These are phyloP conservation scores for Pittosporum tobira DNA, from an alignment of 129 eudicot species.

Conservation along the genomic window DNA sequence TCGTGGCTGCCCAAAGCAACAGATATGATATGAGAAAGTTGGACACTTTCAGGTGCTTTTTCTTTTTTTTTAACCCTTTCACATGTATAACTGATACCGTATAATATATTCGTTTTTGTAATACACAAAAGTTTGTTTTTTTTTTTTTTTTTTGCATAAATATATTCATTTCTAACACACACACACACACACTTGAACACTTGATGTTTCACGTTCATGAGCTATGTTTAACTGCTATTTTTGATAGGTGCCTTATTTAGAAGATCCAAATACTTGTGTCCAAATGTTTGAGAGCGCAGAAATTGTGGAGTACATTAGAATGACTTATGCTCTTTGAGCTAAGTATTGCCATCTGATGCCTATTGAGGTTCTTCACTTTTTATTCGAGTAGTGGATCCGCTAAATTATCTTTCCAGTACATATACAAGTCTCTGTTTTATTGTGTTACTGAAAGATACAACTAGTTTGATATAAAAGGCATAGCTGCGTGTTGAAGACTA, in stretches of 20 bases:
- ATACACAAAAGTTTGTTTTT: too few relatives aligned
- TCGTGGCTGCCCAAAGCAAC: conserved; percentile 97
- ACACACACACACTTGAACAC: too few relatives aligned
- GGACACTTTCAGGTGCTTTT: conserved; percentile 86
- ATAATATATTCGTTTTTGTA: background rate
- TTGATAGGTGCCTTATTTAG: conserved; percentile 71
- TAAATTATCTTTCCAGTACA: background rate
- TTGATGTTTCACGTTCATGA: too few relatives aligned
- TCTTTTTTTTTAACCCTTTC: background rate
- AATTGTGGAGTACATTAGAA: conserved; percentile 57
- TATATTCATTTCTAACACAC: too few relatives aligned
- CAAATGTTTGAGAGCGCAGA: conserved; percentile 96
- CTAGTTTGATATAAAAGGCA: too few relatives aligned
- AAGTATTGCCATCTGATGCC: conserved; percentile 8
- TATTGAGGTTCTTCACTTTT: conserved; percentile 4
- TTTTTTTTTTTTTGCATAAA: too few relatives aligned
- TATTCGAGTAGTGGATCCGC: background rate
- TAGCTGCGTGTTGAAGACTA: too few relatives aligned
- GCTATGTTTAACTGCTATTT: too few relatives aligned
- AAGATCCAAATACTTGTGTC: conserved; percentile 94
- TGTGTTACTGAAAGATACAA: too few relatives aligned
- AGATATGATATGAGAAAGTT: conserved; percentile 42
- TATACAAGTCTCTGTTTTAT: too few relatives aligned
- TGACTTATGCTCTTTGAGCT: conserved; percentile 74
- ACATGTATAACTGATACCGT: too few relatives aligned